Evolutionary conservation across 805 yeast species (phyloP), one percentile per base, ranked within the genome.

Genomic region (Zygotorulaspora florentina): DNA sequence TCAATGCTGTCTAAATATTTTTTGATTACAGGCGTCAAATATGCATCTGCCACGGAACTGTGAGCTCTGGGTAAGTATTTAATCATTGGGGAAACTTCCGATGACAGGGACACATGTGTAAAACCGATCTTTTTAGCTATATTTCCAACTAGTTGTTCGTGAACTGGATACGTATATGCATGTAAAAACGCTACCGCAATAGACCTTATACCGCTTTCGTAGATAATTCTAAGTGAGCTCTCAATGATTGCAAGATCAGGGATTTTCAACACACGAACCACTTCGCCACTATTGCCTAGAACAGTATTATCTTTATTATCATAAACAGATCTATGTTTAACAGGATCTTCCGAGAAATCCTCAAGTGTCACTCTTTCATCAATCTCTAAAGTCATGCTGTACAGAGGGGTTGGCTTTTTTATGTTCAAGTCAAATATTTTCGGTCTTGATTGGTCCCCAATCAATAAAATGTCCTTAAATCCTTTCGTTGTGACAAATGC

Each of bases 381-480:
- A 35, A 91, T 72, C 64, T 91, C 97, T 35, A 83, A 73, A 1
- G 91, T 96, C 2, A 74, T 63, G 42, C 83, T 81, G 57, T 88
- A 89, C 27, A 91, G 71, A 16, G 80, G 83, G 5, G 76, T 81
- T 10, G 89, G 82, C 57, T 83, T 86, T 41, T 74, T 70, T 37
- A 90, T 87, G 5, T 85, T 76, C 53, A 91, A 70, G 56, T 89
- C 96, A 59, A 91, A 91, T 42, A 91, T 88, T 55, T 82, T 74
- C 2, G 98, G 98, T 57, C 98, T 74, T 2, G 96, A 79, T 64
- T 91, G 98, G 59, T 87, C 89, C 2, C 98, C 98, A 54, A 91
- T 90, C 2, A 73, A 66, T 50, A 91, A 70, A 33, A 86, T 80
- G 59, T 91, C 97, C 54, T 79, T 79, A 67, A 88, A 91, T 0